Evolutionary conservation across 257 asterid species (phyloP).

Genomic region (Hygrophila difformis): DNA sequence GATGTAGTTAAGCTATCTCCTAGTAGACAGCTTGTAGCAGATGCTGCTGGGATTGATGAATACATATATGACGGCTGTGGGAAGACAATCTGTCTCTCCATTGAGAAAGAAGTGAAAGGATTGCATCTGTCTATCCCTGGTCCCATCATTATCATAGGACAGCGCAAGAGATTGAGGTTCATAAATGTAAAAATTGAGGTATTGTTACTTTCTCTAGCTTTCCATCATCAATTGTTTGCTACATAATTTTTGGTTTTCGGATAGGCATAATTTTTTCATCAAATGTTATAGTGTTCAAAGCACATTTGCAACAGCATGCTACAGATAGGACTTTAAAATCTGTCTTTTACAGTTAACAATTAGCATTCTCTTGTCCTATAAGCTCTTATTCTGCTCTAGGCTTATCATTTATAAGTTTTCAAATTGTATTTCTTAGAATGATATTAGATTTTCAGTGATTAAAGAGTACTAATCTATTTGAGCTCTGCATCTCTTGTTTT

Average conservation of each 20-base stretch:
- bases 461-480: no score
- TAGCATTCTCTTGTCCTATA: not conserved
- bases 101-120: conserved; percentile 50
- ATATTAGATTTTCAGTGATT: no score
- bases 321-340: conserved; percentile 2
- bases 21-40: conserved; percentile 69
- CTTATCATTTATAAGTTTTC: conserved; percentile 4
- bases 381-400: conserved; percentile 3
- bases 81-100: conserved; percentile 57
- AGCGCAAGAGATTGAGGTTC: conserved; percentile 85
- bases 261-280: not conserved
- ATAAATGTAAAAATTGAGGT: conserved; percentile 92
- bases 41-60: conserved; percentile 73
- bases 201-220: conserved; percentile 16
- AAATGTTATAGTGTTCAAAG: not conserved
- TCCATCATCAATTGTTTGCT: not conserved
- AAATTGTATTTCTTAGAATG: no score
- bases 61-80: conserved; percentile 94
- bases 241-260: not conserved
- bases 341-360: conserved; percentile 11
- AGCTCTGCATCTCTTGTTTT: conserved; percentile 3
- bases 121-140: conserved; percentile 31
- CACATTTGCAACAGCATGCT: conserved; percentile 5
- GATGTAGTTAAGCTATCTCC: conserved; percentile 76
- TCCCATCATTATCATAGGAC: conserved; percentile 82